phyloP scores from a whole-genome alignment of 805 yeast species.

The Ogataea pilisensis region DNA sequence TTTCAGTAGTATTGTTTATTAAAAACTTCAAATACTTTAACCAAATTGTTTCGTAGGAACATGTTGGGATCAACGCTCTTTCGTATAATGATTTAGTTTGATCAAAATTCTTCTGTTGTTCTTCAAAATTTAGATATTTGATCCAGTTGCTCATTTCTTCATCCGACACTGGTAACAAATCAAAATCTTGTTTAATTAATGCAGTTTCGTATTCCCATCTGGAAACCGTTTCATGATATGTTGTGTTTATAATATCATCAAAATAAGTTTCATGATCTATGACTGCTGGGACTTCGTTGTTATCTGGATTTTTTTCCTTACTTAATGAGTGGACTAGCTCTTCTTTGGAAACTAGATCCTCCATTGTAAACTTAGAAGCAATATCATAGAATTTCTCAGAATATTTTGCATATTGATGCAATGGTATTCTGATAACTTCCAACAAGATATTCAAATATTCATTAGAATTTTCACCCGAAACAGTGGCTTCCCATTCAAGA shows the following conservation, averaged over 20 bases:
- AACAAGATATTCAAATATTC: conserved; percentile 40
- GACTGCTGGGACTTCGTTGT: too few relatives aligned
- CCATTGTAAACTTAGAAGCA: conserved; percentile 32
- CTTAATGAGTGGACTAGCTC: conserved; percentile 29
- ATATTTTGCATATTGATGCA: conserved; percentile 83
- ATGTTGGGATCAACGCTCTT: conserved; percentile 68
- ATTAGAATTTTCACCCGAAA: conserved; percentile 31
- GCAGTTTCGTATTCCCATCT: conserved; percentile 73
- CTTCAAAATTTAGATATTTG: conserved; percentile 52
- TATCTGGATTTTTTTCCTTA: conserved; percentile 10
- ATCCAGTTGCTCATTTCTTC: conserved; percentile 55
- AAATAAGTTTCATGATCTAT: conserved; percentile 39
- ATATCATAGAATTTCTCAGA: conserved; percentile 46
- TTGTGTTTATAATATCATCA: conserved; percentile 37
- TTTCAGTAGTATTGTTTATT: too few relatives aligned
- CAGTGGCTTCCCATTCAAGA: conserved; percentile 52
- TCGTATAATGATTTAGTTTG: conserved; percentile 54
- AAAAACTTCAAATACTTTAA: conserved; percentile 56
- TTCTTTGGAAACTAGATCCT: conserved; percentile 28
- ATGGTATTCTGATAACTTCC: conserved; percentile 53
- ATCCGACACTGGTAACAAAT: conserved; percentile 39
- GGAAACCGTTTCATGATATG: conserved; percentile 49
- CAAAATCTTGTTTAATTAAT: conserved; percentile 55
- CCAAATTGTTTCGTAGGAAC: conserved; percentile 64
- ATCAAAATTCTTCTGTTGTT: conserved; percentile 21